These are phyloP conservation scores for Melanogaster broomeanus DNA, from an alignment of 768 basidiomycete genomes.

Conservation along the genomic window DNA sequence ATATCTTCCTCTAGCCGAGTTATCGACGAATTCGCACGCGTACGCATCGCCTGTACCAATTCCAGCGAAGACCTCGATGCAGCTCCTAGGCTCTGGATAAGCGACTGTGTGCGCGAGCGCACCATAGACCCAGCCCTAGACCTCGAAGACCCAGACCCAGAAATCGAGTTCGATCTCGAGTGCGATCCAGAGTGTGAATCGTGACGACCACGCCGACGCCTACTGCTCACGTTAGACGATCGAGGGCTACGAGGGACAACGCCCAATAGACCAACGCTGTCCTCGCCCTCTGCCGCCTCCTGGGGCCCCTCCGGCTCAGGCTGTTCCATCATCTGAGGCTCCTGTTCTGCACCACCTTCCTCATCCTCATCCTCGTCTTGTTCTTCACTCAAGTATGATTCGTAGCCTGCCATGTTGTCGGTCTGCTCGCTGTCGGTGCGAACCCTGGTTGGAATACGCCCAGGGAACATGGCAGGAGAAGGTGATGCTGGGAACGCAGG, in stretches of 20 bases:
- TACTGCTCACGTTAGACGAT: constrained; percentile 38
- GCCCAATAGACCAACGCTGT: constrained; percentile 58
- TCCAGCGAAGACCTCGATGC: constrained; percentile 65
- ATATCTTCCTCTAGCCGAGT: constrained; percentile 62
- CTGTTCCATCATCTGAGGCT: constrained; percentile 40
- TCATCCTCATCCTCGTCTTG: constrained; percentile 34
- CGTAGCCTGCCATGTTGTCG: constrained; percentile 29
- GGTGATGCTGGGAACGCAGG: constrained; percentile 39
- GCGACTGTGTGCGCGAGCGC: constrained; percentile 64
- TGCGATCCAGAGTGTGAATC: constrained; percentile 40
- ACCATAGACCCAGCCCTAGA: constrained; percentile 52
- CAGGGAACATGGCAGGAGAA: constrained; percentile 35
- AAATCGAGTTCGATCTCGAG: constrained; percentile 25
- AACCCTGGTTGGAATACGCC: constrained; percentile 22
- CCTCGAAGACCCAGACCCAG: constrained; percentile 31
- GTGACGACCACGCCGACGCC: constrained; percentile 32
- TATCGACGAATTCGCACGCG: constrained; percentile 69
- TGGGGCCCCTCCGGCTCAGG: constrained; percentile 54
- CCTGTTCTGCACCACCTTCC: constrained; percentile 32
- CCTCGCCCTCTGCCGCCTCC: constrained; percentile 64
- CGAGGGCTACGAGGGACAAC: constrained; percentile 53
- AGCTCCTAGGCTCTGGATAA: constrained; percentile 64
- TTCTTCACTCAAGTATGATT: constrained; percentile 32
- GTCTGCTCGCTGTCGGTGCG: constrained; percentile 31
- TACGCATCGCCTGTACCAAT: constrained; percentile 49